These are phyloP conservation scores for Eutrema yunnanense DNA, from an alignment of 345 rosid species.

Conservation along the genomic window DNA sequence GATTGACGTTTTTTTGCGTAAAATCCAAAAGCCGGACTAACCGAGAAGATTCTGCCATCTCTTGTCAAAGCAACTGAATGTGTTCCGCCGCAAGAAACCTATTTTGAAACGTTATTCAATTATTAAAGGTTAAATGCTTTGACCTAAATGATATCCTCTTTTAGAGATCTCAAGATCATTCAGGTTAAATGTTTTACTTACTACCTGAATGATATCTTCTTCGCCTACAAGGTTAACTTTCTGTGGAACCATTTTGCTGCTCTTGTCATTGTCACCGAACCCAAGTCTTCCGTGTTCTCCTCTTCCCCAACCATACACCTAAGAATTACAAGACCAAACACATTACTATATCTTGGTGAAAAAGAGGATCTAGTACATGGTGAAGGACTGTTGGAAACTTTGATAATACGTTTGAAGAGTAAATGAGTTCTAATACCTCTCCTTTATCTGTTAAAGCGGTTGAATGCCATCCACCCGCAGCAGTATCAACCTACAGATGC, in stretches of 20 bases:
- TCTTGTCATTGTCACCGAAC: conserved; percentile 95
- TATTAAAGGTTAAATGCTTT: neutral
- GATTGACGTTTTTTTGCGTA: neutral
- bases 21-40: conserved; percentile 32
- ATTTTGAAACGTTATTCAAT: neutral
- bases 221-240: conserved; percentile 76
- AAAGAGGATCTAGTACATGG: neutral
- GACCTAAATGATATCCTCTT: conserved; percentile 43
- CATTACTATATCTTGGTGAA: neutral
- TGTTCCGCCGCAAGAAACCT: conserved; percentile 99
- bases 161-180: conserved; percentile 7
- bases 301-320: conserved; percentile 99
- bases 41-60: conserved; percentile 86
- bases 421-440: conserved; percentile 45
- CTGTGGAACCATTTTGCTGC: conserved; percentile 98
- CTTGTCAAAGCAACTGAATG: conserved; percentile 93
- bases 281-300: conserved; percentile 99
- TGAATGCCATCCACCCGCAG: conserved; percentile 99
- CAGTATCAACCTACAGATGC: conserved; percentile 74
- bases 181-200: conserved; percentile 16
- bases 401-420: neutral
- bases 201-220: conserved; percentile 73
- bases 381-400: neutral
- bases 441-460: conserved; percentile 81
- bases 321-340: neutral